Percentiles rank a stretch among this genome's conserved stretches.
These are phyloP conservation scores for Pyracantha coccinea DNA, from an alignment of 331 rosid species.

Conservation along the genomic window DNA sequence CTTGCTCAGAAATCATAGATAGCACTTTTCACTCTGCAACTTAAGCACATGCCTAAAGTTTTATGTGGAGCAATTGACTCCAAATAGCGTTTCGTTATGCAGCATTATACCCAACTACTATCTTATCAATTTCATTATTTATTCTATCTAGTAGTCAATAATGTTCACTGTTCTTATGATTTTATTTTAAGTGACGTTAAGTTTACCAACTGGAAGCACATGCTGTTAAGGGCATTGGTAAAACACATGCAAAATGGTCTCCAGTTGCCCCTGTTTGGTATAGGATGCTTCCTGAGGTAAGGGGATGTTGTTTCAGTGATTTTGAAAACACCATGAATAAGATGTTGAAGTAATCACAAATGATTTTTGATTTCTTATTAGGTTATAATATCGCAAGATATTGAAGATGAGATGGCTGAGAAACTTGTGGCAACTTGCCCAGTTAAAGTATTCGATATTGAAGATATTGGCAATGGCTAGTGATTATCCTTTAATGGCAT, in stretches of 20 bases:
- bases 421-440: conserved; percentile 66
- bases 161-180: background rate
- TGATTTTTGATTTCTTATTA: conserved; percentile 8
- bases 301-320: conserved; percentile 2
- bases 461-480: conserved; percentile 79
- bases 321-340: background rate
- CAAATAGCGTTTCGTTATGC: background rate
- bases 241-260: conserved; percentile 94
- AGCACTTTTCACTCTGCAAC: background rate
- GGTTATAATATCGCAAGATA: conserved; percentile 63
- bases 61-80: background rate
- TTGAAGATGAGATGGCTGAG: conserved; percentile 59
- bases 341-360: background rate
- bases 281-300: conserved; percentile 94
- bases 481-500: conserved; percentile 1
- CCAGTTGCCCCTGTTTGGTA: conserved; percentile 98
- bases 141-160: background rate
- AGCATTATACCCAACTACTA: background rate
- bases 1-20: background rate
- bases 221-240: conserved; percentile 94
- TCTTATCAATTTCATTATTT: background rate
- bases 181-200: background rate
- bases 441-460: conserved; percentile 76
- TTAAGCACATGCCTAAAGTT: background rate
- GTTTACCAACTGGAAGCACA: conserved; percentile 66